phyloP scores from a whole-genome alignment of 2,329 filamentous ascomycete species.

The Penicillium sumatraense region DNA sequence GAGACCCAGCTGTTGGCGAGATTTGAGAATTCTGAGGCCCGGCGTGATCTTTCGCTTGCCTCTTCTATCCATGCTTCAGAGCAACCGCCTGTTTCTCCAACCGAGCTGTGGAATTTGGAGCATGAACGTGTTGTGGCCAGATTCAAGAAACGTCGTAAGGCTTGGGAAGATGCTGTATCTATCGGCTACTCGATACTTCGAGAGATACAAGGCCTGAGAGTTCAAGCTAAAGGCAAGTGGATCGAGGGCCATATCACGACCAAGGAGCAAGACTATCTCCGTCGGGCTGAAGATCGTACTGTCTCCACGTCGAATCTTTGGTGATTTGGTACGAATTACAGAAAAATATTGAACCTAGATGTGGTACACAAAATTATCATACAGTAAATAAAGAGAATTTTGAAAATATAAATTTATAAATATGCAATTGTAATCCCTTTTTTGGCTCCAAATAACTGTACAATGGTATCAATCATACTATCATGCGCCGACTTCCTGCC shows the following conservation, averaged over 20 bases:
- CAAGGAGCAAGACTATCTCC: neutral
- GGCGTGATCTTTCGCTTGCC: slow-evolving; percentile 1
- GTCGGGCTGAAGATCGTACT: neutral
- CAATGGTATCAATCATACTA: slow-evolving; percentile 32
- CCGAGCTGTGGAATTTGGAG: slow-evolving; percentile 36
- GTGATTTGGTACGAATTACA: no score
- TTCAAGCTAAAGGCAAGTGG: neutral
- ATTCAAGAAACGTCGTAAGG: slow-evolving; percentile 36
- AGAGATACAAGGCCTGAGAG: slow-evolving; percentile 28
- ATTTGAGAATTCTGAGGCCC: neutral
- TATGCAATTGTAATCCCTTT: slow-evolving; percentile 2
- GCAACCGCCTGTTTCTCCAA: neutral
- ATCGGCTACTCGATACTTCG: slow-evolving; percentile 36
- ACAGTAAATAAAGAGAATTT: slow-evolving; percentile 2
- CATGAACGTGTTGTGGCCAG: slow-evolving; percentile 37
- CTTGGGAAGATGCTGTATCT: slow-evolving; percentile 32
- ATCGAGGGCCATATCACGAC: neutral
- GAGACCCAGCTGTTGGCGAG: neutral
- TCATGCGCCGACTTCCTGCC: slow-evolving; percentile 6
- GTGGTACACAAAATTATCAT: neutral
- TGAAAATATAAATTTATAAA: slow-evolving; percentile 1
- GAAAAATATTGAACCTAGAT: no score
- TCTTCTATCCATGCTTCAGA: slow-evolving; percentile 27
- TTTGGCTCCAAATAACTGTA: slow-evolving; percentile 15
- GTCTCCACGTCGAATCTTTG: no score